A percentile compares a stretch with the other conserved stretches of the same genome.
phyloP scores from a whole-genome alignment of 2,329 filamentous ascomycete species.

The Grosmannia clavigera region DNA sequence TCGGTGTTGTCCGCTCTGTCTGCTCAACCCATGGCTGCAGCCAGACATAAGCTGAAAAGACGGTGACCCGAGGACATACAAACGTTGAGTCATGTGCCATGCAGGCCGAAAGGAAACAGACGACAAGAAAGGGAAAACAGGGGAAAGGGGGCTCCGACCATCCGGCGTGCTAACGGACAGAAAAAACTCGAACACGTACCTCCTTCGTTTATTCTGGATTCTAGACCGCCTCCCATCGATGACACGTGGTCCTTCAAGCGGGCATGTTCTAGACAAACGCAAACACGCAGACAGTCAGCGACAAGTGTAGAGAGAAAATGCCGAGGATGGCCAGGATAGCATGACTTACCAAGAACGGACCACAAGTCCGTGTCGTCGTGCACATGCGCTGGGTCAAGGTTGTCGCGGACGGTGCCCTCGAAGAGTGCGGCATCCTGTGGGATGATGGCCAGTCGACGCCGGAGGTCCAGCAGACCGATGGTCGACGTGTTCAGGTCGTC shows the following conservation, averaged over 20 bases:
- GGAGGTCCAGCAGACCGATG: slow-evolving; percentile 81
- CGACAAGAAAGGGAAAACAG: background rate
- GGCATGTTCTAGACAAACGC: slow-evolving; percentile 57
- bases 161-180: background rate
- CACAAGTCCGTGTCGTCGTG: slow-evolving; percentile 96
- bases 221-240: slow-evolving; percentile 77
- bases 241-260: slow-evolving; percentile 82
- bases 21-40: background rate
- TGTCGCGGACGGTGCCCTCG: slow-evolving; percentile 61
- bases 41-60: background rate
- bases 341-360: slow-evolving; percentile 72
- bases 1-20: background rate
- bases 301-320: background rate
- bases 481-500: slow-evolving; percentile 80
- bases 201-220: slow-evolving; percentile 86
- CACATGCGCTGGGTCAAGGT: slow-evolving; percentile 86
- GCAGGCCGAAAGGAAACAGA: background rate
- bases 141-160: background rate
- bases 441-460: slow-evolving; percentile 86
- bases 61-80: background rate
- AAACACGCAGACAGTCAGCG: background rate
- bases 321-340: background rate
- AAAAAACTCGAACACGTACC: slow-evolving; percentile 43
- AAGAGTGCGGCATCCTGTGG: slow-evolving; percentile 96
- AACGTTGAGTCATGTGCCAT: background rate